A percentile compares a stretch with the other conserved stretches of the same genome.
Conservation (phyloP, 2,329 filamentous ascomycete species). For the Stagonosporopsis cucurbitacearum region DNA sequence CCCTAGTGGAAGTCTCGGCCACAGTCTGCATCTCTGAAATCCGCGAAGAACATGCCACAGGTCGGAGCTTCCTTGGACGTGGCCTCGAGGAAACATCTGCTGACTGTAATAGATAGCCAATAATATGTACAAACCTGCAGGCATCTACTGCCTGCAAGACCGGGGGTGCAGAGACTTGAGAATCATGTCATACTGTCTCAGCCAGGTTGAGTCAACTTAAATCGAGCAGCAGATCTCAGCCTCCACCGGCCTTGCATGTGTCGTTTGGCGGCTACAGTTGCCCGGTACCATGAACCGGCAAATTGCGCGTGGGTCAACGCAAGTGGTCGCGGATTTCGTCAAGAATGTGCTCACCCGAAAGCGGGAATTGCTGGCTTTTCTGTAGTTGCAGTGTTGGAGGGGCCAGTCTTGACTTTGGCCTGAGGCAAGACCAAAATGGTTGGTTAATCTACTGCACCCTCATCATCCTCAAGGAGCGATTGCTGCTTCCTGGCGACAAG, state of each 20-base stretch:
- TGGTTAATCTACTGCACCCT: not conserved
- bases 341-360: not conserved
- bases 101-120: not conserved
- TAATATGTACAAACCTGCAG: not conserved
- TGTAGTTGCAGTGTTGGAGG: not conserved
- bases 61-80: not conserved
- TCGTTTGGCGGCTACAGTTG: not conserved
- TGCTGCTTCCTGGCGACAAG: not conserved
- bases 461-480: slow-evolving; percentile 3
- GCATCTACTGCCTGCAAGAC: not conserved
- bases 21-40: not conserved
- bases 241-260: not conserved
- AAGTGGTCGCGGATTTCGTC: too few species aligned
- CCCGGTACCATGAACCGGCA: not conserved
- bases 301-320: not conserved
- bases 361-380: not conserved
- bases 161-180: not conserved
- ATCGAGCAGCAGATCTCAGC: not conserved
- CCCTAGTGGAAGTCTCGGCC: not conserved
- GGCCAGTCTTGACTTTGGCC: not conserved
- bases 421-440: not conserved
- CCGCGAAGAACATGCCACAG: not conserved
- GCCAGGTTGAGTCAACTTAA: slow-evolving; percentile 4
- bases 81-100: slow-evolving; percentile 1
- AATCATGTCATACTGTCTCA: slow-evolving; percentile 1